Percentiles rank a stretch among this genome's conserved stretches.
These are phyloP conservation scores for Entomortierella beljakovae DNA, from an alignment of 192 early-diverging fungal genomes.

Conservation along the genomic window DNA sequence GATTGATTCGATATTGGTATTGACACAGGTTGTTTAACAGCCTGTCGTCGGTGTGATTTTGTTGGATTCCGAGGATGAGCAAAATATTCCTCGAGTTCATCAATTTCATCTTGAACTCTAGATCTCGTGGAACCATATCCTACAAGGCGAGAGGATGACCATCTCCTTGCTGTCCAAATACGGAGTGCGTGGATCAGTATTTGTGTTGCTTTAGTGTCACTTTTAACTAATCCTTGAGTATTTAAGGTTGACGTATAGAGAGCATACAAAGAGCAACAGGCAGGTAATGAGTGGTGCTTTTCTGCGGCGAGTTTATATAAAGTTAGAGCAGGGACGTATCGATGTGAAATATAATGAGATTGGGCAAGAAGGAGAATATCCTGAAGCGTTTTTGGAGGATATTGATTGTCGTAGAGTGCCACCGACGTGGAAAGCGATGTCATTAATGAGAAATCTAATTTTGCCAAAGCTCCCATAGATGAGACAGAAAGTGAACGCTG, in stretches of 20 bases:
- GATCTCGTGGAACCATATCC: constrained; percentile 13
- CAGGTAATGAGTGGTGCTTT: constrained; percentile 37
- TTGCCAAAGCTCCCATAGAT: constrained; percentile 18
- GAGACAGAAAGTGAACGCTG: constrained; percentile 43
- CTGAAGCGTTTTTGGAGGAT: constrained; percentile 37
- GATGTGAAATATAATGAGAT: constrained; percentile 50
- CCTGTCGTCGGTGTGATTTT: background rate
- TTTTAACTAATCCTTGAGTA: constrained; percentile 23
- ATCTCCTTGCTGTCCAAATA: constrained; percentile 45
- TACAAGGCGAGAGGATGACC: constrained; percentile 10
- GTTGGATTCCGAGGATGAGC: constrained; percentile 21
- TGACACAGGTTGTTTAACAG: background rate
- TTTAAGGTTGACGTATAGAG: constrained; percentile 44
- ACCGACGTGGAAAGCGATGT: constrained; percentile 29
- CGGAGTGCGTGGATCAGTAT: constrained; percentile 47
- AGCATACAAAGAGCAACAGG: constrained; percentile 42
- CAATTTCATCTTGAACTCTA: constrained; percentile 16
- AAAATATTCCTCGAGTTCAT: constrained; percentile 53
- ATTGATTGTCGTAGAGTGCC: constrained; percentile 19
- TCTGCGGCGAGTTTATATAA: constrained; percentile 44
- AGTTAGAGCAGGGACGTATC: constrained; percentile 34
- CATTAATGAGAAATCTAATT: constrained; percentile 14
- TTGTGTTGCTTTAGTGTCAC: constrained; percentile 39
- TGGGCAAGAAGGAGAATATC: constrained; percentile 50
- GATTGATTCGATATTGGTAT: constrained; percentile 4